Evolutionary conservation across 2,329 filamentous ascomycete species (phyloP), one percentile per base, ranked within the genome.

Genomic region (Diplodia corticola): DNA sequence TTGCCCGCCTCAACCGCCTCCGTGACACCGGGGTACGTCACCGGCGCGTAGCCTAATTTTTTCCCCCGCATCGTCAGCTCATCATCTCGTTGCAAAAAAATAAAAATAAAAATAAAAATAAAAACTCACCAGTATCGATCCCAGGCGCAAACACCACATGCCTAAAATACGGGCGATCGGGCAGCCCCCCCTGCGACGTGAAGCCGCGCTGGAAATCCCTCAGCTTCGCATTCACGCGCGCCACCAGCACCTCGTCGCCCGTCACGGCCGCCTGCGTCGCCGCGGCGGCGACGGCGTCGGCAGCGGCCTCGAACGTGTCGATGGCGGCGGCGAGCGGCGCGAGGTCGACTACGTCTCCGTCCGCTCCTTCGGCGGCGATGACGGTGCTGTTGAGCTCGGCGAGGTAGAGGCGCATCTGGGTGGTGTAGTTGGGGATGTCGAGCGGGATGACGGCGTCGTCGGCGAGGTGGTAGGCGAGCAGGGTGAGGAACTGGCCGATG

Each of bases 71-170:
- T 33, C 33, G 10, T 35, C 10, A 35, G 33, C 33, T 4, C 33
- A 35, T 0, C 7, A 35, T 7, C 33, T 4, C 33, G 12, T 0
- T 4, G 33, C 33, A 35, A 17, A 30, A 54, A 10, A 63, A 7
- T 22, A n/a, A 22, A 24, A 26, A 22, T 1, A 5, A 20, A 44
- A 15, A 44, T 4, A 44, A 44, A 44, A 44, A 33, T 28, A 28
- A 28, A 4, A 3, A 46, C 55, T 28, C 22, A 60, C 55, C 76
- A 0, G 76, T 78, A 65, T 79, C 77, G 17, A 81, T 65, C 0
- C 81, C 81, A 5, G 81, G 81, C 7, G 81, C 81, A 66, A 81
- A 82, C 22, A 82, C 76, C 9, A 81, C 74, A 69, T 84, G 76
- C 68, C 79, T 79, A 70, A 78, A 83, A 68, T 80, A 83, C 68